Base-by-base conservation (phyloP, 345 rosid species). In the Noccaea caerulescens region DNA sequence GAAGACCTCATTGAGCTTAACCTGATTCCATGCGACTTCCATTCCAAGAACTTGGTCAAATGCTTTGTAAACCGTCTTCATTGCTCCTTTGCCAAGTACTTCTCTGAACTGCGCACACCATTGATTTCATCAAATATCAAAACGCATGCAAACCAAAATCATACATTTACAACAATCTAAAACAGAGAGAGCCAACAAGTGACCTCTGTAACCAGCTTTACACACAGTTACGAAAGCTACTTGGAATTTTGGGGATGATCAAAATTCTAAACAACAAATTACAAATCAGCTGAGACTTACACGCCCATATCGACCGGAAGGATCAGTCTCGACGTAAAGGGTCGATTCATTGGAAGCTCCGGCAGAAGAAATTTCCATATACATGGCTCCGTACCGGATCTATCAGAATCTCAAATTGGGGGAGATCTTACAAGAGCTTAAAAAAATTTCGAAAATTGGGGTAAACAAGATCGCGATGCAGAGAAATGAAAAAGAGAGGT, bases 1-100 rank as follows among this genome's bases (percentile, higher is more conserved):
- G 77, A 94, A 80, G 18, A 83, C 80, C 25, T 91, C 90, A 13
- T 82, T 83, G 64, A 94, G 84, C 77, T 80, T 82, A 75, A 91
- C 91, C 58, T 91, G 97, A 77, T 87, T 94, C 99, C 99, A 94
- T 3, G 99, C 99, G 46, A 91, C 97, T 76, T 94, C 99, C 82
- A 94, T 88, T 13, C 92, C 99, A 32, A 85, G 74, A 50, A 82
- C 83, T 62, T 91, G 88, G 64, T 94, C 95, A 53, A 94, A 94
- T 10, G 97, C 97, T 76, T 76, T 89, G 68, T 91, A 94, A 78
- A 94, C 99, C 5, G 89, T 94, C 80, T 94, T 94, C 93, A 82
- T 84, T 39, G 99, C 99, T 18, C 99, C 99, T 82, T 77, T 89
- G 16, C 99, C 99, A 58, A 94, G 85, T 50, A 94, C 72, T 52